Conservation (phyloP, 73 alveolate species). For the Effrenium voratum region DNA sequence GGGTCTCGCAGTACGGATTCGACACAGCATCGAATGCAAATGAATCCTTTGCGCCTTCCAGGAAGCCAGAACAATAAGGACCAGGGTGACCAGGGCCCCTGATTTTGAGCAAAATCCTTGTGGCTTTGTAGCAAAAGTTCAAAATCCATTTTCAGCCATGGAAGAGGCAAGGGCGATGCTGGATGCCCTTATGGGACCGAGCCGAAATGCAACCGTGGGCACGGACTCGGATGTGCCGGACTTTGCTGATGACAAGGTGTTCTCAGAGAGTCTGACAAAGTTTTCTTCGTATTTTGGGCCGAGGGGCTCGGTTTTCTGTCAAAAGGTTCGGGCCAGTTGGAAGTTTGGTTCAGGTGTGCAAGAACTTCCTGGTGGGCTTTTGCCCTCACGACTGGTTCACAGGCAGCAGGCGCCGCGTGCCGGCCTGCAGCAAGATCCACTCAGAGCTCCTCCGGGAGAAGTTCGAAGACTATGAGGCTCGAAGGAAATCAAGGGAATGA, state of each 20-base stretch:
- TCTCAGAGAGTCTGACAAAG: background rate
- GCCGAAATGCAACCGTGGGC: background rate
- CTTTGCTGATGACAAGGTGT: background rate
- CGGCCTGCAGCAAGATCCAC: conserved; percentile 32
- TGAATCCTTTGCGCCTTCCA: background rate
- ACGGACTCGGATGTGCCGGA: conserved; percentile 3
- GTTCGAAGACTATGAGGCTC: background rate
- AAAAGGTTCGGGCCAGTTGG: background rate
- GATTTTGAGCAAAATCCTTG: background rate
- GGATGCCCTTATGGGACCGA: conserved; percentile 59
- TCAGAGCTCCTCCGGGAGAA: background rate
- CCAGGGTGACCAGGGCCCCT: background rate
- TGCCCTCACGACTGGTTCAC: conserved; percentile 38
- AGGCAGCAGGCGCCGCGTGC: background rate
- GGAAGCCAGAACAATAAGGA: background rate
- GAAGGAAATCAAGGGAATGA: background rate
- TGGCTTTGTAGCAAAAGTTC: background rate
- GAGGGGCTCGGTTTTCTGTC: background rate
- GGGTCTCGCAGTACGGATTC: background rate
- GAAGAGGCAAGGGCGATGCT: conserved; percentile 22
- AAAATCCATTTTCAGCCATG: background rate
- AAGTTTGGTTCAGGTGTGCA: background rate
- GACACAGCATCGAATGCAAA: background rate
- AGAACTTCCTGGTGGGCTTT: conserved; percentile 31
- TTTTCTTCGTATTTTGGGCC: background rate